These are phyloP conservation scores for Arachnomyces sp. DNA, from an alignment of 2,329 filamentous ascomycete genomes.

Conservation along the genomic window DNA sequence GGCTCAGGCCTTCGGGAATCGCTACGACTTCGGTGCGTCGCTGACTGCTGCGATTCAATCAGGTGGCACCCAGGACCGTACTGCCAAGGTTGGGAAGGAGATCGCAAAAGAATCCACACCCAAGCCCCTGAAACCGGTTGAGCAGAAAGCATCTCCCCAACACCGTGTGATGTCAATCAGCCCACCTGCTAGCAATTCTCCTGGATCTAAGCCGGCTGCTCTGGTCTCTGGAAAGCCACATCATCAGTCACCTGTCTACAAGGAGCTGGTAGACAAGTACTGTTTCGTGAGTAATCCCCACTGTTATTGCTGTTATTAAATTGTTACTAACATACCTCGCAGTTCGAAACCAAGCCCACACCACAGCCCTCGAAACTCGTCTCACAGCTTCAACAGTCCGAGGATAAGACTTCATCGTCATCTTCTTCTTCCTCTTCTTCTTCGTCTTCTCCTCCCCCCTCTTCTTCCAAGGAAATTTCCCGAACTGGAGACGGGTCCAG, in stretches of 20 bases:
- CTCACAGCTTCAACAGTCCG: not conserved
- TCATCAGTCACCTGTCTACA: conserved; percentile 83
- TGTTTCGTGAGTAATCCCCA: conserved; percentile 85
- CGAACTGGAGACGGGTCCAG: conserved; percentile 10
- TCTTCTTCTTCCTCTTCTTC: too few relatives aligned
- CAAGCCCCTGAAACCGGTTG: conserved; percentile 6
- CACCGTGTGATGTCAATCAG: conserved; percentile 14
- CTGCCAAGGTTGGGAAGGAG: conserved; percentile 50
- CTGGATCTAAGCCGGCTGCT: conserved; percentile 43
- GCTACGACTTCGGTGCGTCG: conserved; percentile 95
- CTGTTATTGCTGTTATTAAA: conserved; percentile 29
- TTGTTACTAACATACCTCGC: conserved; percentile 35
- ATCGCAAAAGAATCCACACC: conserved; percentile 49
- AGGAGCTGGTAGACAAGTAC: conserved; percentile 97
- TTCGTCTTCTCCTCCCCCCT: too few relatives aligned
- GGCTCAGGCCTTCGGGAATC: conserved; percentile 75
- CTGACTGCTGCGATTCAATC: conserved; percentile 71
- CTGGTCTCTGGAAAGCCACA: conserved; percentile 56
- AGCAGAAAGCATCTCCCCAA: conserved; percentile 6
- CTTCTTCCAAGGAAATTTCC: conserved; percentile 11
- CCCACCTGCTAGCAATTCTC: conserved; percentile 12
- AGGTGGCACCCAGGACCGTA: conserved; percentile 55
- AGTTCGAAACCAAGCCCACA: conserved; percentile 18
- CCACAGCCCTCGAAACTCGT: not conserved
- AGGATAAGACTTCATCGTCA: conserved; percentile 3